Evolutionary conservation across 345 rosid species (phyloP), one percentile per base, ranked within the genome.

Genomic region (Theobroma cacao): DNA sequence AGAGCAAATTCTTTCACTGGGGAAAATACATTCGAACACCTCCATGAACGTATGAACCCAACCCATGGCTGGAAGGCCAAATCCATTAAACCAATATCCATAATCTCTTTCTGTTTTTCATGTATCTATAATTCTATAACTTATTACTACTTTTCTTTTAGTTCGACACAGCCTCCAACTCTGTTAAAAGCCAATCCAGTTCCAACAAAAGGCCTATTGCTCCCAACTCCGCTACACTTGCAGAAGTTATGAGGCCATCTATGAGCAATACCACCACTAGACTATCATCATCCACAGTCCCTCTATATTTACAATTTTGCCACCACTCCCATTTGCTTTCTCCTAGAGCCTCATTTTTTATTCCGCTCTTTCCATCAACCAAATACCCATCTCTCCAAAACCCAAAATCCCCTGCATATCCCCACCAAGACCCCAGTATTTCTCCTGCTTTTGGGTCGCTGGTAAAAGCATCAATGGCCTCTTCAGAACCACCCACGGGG

Each of bases 261-360:
- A 64, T 15, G 53, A 55, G 63, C 81, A 58, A 36, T 66, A 73
- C 77, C 78, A 71, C 50, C 15, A 60, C 75, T 33, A 52, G 83
- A 55, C 40, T 79, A 70, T 60, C 26, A 72, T 82, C 41, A 31
- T 18, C 75, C 9, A 9, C 30, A 77, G 33, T 62, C 30, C 75
- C 61, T 24, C 45, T 72, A 0, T 79, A 87, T 90, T 93, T 88
- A 86, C 94, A 79, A 67, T 84, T 81, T 72, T 88, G 89, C 94
- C 92, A 84, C 82, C 58, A 2, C 78, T 26, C 87, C 41, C 63
- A 0, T 17, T 65, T 36, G 34, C 81, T 71, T 68, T 72, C 75
- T 14, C 76, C 18, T 12, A 73, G 31, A 4, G 2, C 78, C 61
- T 78, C 80, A 18, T 81, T 68, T 81, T 53, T 63, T 41, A 17